Conservation (phyloP, 2,329 filamentous ascomycete genomes). For the Dryadomyces quercus-mongolicae region DNA sequence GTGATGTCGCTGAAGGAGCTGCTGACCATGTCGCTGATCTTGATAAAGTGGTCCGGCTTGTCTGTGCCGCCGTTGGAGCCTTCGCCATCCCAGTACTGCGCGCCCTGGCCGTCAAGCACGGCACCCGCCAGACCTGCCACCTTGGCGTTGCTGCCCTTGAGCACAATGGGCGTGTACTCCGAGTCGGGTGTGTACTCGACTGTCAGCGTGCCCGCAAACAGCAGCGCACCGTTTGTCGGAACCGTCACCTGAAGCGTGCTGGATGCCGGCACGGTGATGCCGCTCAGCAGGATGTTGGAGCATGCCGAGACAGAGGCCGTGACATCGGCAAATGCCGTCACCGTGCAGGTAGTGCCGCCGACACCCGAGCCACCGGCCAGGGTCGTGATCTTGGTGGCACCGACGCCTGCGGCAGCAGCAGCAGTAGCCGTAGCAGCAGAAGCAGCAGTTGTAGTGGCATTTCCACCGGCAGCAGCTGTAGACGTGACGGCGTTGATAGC, state of each 20-base stretch:
- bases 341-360: constrained; percentile 1
- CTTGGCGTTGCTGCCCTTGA: constrained; percentile 1
- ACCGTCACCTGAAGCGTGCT: background rate
- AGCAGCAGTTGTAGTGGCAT: background rate
- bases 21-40: constrained; percentile 34
- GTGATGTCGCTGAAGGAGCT: constrained; percentile 32
- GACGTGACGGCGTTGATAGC: background rate
- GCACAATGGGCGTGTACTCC: background rate
- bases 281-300: constrained; percentile 1
- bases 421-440: background rate
- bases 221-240: background rate
- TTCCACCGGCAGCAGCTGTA: background rate
- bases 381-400: background rate
- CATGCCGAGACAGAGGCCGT: background rate
- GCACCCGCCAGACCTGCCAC: constrained; percentile 3
- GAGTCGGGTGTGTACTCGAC: constrained; percentile 3
- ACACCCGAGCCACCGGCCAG: background rate
- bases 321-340: background rate
- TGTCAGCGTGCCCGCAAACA: constrained; percentile 2
- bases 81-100: constrained; percentile 39
- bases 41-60: constrained; percentile 51
- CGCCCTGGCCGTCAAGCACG: constrained; percentile 4
- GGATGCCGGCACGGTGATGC: background rate
- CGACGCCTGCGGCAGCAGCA: background rate
- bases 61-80: constrained; percentile 46